Base-by-base conservation (phyloP, 1,139 yeast genomes). In the Magnusiomyces paraingens region DNA sequence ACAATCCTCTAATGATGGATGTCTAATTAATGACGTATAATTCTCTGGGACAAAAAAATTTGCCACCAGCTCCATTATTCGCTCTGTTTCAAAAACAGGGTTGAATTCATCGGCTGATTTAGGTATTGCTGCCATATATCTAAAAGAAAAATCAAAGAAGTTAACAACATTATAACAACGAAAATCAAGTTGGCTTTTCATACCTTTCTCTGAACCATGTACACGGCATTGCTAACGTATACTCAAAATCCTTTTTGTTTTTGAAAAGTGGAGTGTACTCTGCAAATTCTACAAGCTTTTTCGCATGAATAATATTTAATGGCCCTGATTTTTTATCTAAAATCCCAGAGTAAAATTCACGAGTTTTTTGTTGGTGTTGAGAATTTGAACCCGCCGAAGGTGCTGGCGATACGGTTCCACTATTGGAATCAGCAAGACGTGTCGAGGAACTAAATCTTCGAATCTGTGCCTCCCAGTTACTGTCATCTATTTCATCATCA, bases 61-160 rank as follows among this genome's bases (percentile, higher is more conserved):
- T 0, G 81, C 75, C 14, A 74, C 68, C 49, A 78, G 63, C 56
- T 79, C 83, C 75, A 83, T 79, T n/a, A 73, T 63, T 53, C 74
- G 79, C 21, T 85, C 86, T 50, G 89, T 77, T 64, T 90, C 96
- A 49, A 75, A 77, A 59, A 86, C 72, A 2, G 96, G 93, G 62
- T 86, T 83, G 56, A 84, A 73, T 58, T 82, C 86, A 53, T 79
- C 79, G 2, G 56, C 57, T 29, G 52, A 49, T 36, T 55, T 55
- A 2, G 57, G 57, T 20, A 26, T 39, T 22, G 35, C 42, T 12
- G 57, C 57, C 18, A 38, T n/a, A 42, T 50, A 55, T 15, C 48
- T 50, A 32, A 18, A 42, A 11, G 5, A 11, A n/a, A 10, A 22
- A 8, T 12, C 15, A 15, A 22, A 26, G 12, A n/a, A 17, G 22